Evolutionary conservation across 2,329 filamentous ascomycete species (phyloP).

Genomic region (Cercospora citrullina): DNA sequence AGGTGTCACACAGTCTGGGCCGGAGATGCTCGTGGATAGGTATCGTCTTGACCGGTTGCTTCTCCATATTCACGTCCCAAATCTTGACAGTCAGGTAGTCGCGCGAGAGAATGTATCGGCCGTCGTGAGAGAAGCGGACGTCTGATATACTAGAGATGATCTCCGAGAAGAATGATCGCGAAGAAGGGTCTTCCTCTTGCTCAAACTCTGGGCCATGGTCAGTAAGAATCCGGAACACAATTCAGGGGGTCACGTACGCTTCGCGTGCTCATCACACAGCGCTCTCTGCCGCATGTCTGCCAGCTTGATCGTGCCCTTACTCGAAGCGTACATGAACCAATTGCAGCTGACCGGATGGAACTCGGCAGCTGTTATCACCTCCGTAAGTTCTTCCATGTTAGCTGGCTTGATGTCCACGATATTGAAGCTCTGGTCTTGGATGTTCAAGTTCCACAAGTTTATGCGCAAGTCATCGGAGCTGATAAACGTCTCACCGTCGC

Average conservation of each 20-base stretch:
- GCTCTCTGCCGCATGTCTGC: slow-evolving; percentile 98
- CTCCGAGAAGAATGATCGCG: slow-evolving; percentile 98
- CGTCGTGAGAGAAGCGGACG: slow-evolving; percentile 94
- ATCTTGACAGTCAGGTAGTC: slow-evolving; percentile 99
- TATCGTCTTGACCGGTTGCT: slow-evolving; percentile 95
- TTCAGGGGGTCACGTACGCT: slow-evolving; percentile 62
- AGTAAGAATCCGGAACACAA: slow-evolving; percentile 16
- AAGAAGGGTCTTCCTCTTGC: slow-evolving; percentile 95
- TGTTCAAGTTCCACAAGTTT: slow-evolving; percentile 99
- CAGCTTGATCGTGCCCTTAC: slow-evolving; percentile 97
- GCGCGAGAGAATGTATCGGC: slow-evolving; percentile 92
- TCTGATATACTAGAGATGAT: slow-evolving; percentile 99
- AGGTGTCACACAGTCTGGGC: slow-evolving; percentile 92
- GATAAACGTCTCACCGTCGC: slow-evolving; percentile 98
- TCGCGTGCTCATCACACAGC: slow-evolving; percentile 91
- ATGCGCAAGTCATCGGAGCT: slow-evolving; percentile 97
- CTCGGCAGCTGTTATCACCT: slow-evolving; percentile 97
- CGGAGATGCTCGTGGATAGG: slow-evolving; percentile 97
- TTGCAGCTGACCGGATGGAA: slow-evolving; percentile 98
- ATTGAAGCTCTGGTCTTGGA: slow-evolving; percentile 99
- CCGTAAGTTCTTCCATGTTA: slow-evolving; percentile 99
- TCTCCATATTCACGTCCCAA: slow-evolving; percentile 99
- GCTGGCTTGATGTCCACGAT: slow-evolving; percentile 99
- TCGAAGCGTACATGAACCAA: slow-evolving; percentile 99
- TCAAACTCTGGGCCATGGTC: slow-evolving; percentile 73